Percentiles rank a stretch among this genome's conserved stretches.
Conservation (phyloP, 306 rosid species). For the Acacia confusa region DNA sequence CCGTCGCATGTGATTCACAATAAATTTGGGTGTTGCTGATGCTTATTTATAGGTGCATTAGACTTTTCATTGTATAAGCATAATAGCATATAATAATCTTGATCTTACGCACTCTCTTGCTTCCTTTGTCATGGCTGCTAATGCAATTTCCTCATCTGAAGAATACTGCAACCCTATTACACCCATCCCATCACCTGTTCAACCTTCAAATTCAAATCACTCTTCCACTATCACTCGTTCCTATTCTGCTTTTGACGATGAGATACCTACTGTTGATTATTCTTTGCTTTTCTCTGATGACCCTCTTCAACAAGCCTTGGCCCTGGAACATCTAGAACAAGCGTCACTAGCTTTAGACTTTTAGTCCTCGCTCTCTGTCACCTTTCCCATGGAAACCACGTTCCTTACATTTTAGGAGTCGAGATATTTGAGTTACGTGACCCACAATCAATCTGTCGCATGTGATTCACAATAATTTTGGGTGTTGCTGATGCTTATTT, state of each 20-base stretch:
- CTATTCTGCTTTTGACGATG: conserved; percentile 33
- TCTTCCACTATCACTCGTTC: background rate
- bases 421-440: background rate
- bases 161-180: background rate
- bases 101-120: background rate
- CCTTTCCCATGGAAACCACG: background rate
- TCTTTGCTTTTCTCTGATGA: conserved; percentile 30
- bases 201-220: no score
- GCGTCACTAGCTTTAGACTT: conserved; percentile 17
- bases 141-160: background rate
- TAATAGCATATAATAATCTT: no score
- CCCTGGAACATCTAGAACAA: conserved; percentile 27
- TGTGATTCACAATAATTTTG: no score
- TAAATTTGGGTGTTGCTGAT: no score
- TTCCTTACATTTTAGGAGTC: background rate
- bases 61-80: no score
- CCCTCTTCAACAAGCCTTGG: conserved; percentile 12
- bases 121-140: background rate
- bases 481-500: no score
- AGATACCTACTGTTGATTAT: conserved; percentile 42
- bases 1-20: no score
- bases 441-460: background rate
- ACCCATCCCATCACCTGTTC: no score
- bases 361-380: no score
- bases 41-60: no score